phyloP scores from a whole-genome alignment of 1,139 yeast species.

The Geotrichum candidum region DNA sequence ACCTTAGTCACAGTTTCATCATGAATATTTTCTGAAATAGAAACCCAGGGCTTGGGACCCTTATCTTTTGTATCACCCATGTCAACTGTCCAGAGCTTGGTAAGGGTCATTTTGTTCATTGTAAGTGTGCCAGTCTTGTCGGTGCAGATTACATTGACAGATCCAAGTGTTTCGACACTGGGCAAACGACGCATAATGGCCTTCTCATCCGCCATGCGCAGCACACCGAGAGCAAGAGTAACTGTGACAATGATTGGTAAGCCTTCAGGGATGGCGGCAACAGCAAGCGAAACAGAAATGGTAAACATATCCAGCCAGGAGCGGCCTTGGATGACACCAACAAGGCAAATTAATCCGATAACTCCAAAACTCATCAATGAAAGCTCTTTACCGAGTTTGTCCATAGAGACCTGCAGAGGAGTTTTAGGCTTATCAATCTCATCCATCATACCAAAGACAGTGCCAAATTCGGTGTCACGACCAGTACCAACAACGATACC shows the following conservation, averaged over 20 bases:
- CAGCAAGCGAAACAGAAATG: slow-evolving; percentile 91
- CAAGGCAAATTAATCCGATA: slow-evolving; percentile 77
- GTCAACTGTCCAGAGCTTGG: slow-evolving; percentile 75
- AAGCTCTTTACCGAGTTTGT: slow-evolving; percentile 82
- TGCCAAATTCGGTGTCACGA: slow-evolving; percentile 80
- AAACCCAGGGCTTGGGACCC: slow-evolving; percentile 23
- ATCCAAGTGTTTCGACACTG: slow-evolving; percentile 90
- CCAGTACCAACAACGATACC: slow-evolving; percentile 95
- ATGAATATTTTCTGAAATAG: slow-evolving; percentile 19
- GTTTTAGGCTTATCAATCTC: slow-evolving; percentile 93
- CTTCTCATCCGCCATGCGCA: slow-evolving; percentile 88
- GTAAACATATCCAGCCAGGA: slow-evolving; percentile 96
- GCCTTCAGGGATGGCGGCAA: slow-evolving; percentile 98
- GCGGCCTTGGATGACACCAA: slow-evolving; percentile 86
- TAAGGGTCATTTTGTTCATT: slow-evolving; percentile 89
- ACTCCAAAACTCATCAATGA: slow-evolving; percentile 75
- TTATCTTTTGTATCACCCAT: slow-evolving; percentile 44
- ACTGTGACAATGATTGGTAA: slow-evolving; percentile 95
- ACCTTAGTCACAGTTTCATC: slow-evolving; percentile 17
- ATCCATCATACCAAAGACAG: slow-evolving; percentile 86
- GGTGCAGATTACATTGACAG: slow-evolving; percentile 89
- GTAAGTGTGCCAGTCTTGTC: slow-evolving; percentile 97
- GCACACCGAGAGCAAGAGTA: slow-evolving; percentile 87
- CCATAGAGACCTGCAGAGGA: slow-evolving; percentile 92
- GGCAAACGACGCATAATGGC: slow-evolving; percentile 93